Conservation (phyloP, 306 rosid genomes). For the Lotus japonicus region DNA sequence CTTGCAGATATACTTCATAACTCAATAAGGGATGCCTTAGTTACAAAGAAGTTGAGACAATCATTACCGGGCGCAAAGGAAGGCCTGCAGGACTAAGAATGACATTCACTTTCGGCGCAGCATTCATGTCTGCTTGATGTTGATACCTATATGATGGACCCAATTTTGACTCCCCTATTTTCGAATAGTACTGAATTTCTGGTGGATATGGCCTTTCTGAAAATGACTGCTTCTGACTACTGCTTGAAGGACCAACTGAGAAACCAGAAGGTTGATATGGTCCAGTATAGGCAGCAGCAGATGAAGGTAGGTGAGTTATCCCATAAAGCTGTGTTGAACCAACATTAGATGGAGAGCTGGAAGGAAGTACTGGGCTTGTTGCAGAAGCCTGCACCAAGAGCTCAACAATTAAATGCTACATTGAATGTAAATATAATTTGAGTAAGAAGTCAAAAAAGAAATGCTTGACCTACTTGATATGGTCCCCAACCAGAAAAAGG, state of each 20-base stretch:
- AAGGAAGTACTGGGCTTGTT: slow-evolving; percentile 63
- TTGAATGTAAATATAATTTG: slow-evolving; percentile 17
- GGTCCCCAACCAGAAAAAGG: slow-evolving; percentile 75
- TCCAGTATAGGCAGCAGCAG: slow-evolving; percentile 59
- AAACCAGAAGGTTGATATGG: slow-evolving; percentile 56
- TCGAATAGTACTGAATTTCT: slow-evolving; percentile 77
- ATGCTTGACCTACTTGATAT: slow-evolving; percentile 61
- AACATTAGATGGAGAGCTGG: slow-evolving; percentile 52
- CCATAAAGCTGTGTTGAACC: slow-evolving; percentile 62
- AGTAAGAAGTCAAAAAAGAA: slow-evolving; percentile 19
- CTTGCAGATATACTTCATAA: slow-evolving; percentile 6
- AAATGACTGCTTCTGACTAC: slow-evolving; percentile 62
- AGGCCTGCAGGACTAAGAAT: slow-evolving; percentile 66
- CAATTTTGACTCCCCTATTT: slow-evolving; percentile 76
- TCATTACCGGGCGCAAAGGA: slow-evolving; percentile 89
- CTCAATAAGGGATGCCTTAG: slow-evolving; percentile 18
- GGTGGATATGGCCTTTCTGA: slow-evolving; percentile 90
- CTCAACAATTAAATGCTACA: slow-evolving; percentile 25
- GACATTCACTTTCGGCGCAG: slow-evolving; percentile 48
- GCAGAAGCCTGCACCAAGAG: slow-evolving; percentile 53
- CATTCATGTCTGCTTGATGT: slow-evolving; percentile 61
- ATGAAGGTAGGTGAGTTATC: slow-evolving; percentile 54
- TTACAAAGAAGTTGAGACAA: slow-evolving; percentile 15
- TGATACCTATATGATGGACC: slow-evolving; percentile 86
- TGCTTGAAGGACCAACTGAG: slow-evolving; percentile 49